A percentile compares a stretch with the other conserved stretches of the same genome.
phyloP scores from a whole-genome alignment of 1,284 basidiomycete genomes.

The Sutorius eximius region DNA sequence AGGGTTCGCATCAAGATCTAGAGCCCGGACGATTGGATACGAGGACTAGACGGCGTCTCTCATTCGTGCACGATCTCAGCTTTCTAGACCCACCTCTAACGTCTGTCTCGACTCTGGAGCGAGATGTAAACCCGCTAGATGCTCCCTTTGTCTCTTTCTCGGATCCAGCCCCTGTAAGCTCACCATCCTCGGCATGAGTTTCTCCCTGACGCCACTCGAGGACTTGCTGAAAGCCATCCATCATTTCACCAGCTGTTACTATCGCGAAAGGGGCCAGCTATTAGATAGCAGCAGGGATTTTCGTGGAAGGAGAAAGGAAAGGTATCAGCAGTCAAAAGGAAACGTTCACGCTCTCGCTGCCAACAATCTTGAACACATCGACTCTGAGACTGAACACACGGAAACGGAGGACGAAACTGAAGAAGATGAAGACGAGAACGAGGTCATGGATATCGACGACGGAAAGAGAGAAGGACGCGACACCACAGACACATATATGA shows the following conservation, averaged over 20 bases:
- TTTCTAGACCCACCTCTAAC: slow-evolving; percentile 32
- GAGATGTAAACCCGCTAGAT: not conserved
- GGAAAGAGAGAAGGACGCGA: slow-evolving; percentile 5
- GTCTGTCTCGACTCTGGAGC: slow-evolving; percentile 13
- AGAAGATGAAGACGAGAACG: slow-evolving; percentile 25
- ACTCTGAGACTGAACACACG: slow-evolving; percentile 18
- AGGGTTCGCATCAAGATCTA: slow-evolving; percentile 8
- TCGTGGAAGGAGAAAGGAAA: slow-evolving; percentile 43
- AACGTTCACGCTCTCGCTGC: slow-evolving; percentile 28
- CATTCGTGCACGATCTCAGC: slow-evolving; percentile 41
- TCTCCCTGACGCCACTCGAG: slow-evolving; percentile 37
- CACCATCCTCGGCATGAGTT: not conserved
- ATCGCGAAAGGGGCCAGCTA: slow-evolving; percentile 58
- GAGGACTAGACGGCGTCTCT: slow-evolving; percentile 39
- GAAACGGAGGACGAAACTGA: slow-evolving; percentile 27
- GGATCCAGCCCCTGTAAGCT: slow-evolving; percentile 51
- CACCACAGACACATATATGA: slow-evolving; percentile 25
- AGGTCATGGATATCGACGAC: slow-evolving; percentile 12
- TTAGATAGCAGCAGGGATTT: slow-evolving; percentile 49
- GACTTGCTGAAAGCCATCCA: slow-evolving; percentile 73
- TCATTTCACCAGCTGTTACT: slow-evolving; percentile 62
- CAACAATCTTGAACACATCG: slow-evolving; percentile 8
- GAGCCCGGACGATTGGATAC: slow-evolving; percentile 13
- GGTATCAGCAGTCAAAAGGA: slow-evolving; percentile 3
- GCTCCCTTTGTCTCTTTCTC: slow-evolving; percentile 18